Evolutionary conservation across 331 rosid genomes (phyloP).

Genomic region (Spiraea crenata): DNA sequence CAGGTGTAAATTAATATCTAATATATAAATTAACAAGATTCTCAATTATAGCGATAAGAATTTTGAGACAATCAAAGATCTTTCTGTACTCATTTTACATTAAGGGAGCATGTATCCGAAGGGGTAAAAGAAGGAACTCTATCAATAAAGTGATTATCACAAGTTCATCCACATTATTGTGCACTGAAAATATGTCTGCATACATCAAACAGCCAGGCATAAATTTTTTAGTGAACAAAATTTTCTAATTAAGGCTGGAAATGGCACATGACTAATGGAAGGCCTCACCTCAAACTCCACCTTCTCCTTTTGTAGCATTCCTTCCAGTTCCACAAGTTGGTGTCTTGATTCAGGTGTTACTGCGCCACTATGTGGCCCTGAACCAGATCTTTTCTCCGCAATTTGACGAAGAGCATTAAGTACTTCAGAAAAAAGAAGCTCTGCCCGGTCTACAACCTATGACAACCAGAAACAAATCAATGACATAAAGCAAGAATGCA

Average conservation of each 20-base stretch:
- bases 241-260: not conserved
- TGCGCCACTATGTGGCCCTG: constrained; percentile 33
- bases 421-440: constrained; percentile 87
- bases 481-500: constrained; percentile 1
- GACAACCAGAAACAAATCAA: constrained; percentile 35
- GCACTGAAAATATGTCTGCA: not conserved
- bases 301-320: constrained; percentile 76
- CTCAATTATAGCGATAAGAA: not conserved
- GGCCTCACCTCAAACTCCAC: constrained; percentile 79
- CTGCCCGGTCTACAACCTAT: constrained; percentile 81
- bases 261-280: constrained; percentile 16
- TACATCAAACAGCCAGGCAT: not conserved
- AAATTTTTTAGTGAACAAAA: constrained; percentile 9
- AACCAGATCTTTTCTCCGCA: constrained; percentile 54
- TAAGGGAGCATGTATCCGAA: constrained; percentile 2
- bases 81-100: not conserved
- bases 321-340: constrained; percentile 71
- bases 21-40: not conserved
- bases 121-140: not conserved
- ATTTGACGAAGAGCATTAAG: constrained; percentile 80
- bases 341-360: constrained; percentile 61
- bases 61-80: constrained; percentile 4
- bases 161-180: not conserved
- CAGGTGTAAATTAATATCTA: not conserved
- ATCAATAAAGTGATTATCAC: not conserved